Percentiles rank a stretch among this genome's conserved stretches.
phyloP scores from a whole-genome alignment of 345 rosid species.

The Stellera chamaejasme region DNA sequence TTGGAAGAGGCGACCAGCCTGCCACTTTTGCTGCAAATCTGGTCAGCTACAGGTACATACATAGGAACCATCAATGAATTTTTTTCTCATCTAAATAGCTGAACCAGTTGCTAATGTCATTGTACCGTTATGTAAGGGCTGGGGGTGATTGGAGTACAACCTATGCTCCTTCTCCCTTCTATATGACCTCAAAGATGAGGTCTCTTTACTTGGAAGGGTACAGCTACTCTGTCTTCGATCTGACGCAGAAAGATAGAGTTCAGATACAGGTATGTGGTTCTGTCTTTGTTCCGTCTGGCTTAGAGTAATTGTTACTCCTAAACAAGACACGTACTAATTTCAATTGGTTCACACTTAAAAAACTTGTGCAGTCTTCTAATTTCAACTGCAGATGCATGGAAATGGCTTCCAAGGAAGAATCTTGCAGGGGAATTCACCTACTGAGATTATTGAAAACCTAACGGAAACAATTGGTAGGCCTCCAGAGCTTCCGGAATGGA shows the following conservation, averaged over 20 bases:
- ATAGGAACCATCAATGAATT: background rate
- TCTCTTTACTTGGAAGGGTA: slow-evolving; percentile 70
- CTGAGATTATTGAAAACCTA: slow-evolving; percentile 48
- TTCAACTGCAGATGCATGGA: slow-evolving; percentile 51
- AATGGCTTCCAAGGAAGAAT: slow-evolving; percentile 49
- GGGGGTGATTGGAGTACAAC: slow-evolving; percentile 76
- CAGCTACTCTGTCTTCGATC: slow-evolving; percentile 57
- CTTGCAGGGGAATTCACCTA: slow-evolving; percentile 48
- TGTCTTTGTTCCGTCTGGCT: background rate
- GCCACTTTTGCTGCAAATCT: slow-evolving; percentile 64
- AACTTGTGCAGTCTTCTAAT: slow-evolving; percentile 23
- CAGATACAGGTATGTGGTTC: slow-evolving; percentile 50
- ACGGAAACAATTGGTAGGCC: slow-evolving; percentile 61
- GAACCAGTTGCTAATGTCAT: background rate
- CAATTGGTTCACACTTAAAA: slow-evolving; percentile 17
- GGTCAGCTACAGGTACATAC: slow-evolving; percentile 55
- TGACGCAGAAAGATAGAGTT: slow-evolving; percentile 48
- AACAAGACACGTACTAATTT: background rate
- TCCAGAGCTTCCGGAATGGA: slow-evolving; percentile 73
- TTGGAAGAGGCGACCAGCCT: slow-evolving; percentile 81
- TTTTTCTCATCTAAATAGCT: background rate
- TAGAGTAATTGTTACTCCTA: background rate
- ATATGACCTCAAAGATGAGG: slow-evolving; percentile 64
- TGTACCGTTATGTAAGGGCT: slow-evolving; percentile 30
- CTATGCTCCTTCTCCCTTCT: slow-evolving; percentile 78